These are phyloP conservation scores for Spathaspora hagerdaliae DNA, from an alignment of 805 yeast genomes.

Conservation along the genomic window DNA sequence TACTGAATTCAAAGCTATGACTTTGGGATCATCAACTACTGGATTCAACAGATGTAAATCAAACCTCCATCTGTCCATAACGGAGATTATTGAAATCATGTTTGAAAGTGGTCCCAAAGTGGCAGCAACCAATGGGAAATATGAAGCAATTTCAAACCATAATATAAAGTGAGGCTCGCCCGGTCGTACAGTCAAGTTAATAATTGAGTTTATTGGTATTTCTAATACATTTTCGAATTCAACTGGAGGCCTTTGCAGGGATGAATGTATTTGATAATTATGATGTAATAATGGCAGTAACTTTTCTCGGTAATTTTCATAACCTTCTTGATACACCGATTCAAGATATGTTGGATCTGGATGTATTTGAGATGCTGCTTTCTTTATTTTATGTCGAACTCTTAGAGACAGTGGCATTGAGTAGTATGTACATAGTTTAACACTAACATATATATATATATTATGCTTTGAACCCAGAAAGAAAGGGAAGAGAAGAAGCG, in stretches of 20 bases:
- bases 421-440: no score
- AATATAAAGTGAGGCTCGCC: constrained; percentile 32
- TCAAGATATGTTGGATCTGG: constrained; percentile 3
- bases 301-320: constrained; percentile 10
- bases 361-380: background rate
- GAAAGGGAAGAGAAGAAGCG: no score
- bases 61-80: constrained; percentile 64
- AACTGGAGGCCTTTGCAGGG: constrained; percentile 4
- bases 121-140: constrained; percentile 72
- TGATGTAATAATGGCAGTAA: constrained; percentile 13
- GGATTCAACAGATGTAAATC: constrained; percentile 17
- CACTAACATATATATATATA: no score
- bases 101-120: constrained; percentile 79
- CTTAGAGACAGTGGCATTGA: background rate
- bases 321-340: background rate
- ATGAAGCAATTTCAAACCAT: constrained; percentile 68
- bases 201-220: constrained; percentile 29
- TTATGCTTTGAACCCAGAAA: no score
- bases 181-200: constrained; percentile 29
- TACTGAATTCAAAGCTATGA: constrained; percentile 55
- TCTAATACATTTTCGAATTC: constrained; percentile 25
- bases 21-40: constrained; percentile 35
- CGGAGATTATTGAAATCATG: constrained; percentile 66
- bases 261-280: background rate
- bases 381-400: background rate